Evolutionary conservation across 495 filamentous ascomycete species (phyloP).

Genomic region (Aspergillus nidulans): DNA sequence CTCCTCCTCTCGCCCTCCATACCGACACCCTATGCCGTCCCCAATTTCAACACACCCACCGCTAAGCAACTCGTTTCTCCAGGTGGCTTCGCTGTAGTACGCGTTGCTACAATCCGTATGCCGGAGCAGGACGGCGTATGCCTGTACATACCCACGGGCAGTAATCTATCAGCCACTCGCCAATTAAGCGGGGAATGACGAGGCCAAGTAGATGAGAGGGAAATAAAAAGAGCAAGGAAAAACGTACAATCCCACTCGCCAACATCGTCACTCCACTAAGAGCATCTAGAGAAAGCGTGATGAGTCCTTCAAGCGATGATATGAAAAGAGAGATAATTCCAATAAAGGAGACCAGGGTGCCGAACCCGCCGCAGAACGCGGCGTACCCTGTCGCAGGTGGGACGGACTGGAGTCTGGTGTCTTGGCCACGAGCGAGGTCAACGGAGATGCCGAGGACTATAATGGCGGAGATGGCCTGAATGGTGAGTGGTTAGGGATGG

Average conservation of each 20-base stretch:
- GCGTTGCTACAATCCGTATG: constrained; percentile 28
- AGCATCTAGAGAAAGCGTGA: constrained; percentile 39
- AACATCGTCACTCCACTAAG: constrained; percentile 42
- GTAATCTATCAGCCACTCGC: no score
- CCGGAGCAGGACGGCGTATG: constrained; percentile 41
- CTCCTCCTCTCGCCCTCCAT: neutral
- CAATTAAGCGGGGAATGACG: no score
- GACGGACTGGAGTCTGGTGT: constrained; percentile 17
- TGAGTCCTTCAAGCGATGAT: constrained; percentile 33
- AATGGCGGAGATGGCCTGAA: constrained; percentile 40
- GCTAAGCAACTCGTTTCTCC: constrained; percentile 30
- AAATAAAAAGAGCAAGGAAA: neutral
- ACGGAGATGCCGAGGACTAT: constrained; percentile 47
- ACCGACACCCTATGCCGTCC: neutral
- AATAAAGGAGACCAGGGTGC: constrained; percentile 36
- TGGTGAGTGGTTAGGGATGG: neutral
- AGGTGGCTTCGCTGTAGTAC: constrained; percentile 1
- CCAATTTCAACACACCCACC: constrained; percentile 21
- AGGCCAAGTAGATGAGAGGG: neutral
- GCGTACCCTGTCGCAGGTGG: constrained; percentile 41
- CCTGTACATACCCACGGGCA: constrained; percentile 42
- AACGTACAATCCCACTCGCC: constrained; percentile 52
- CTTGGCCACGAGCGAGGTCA: constrained; percentile 40
- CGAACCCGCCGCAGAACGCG: constrained; percentile 46
- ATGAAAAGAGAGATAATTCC: constrained; percentile 36